Evolutionary conservation across 2,329 filamentous ascomycete genomes (phyloP), one percentile per base, ranked within the genome.

Genomic region (Cladosporium sp.): DNA sequence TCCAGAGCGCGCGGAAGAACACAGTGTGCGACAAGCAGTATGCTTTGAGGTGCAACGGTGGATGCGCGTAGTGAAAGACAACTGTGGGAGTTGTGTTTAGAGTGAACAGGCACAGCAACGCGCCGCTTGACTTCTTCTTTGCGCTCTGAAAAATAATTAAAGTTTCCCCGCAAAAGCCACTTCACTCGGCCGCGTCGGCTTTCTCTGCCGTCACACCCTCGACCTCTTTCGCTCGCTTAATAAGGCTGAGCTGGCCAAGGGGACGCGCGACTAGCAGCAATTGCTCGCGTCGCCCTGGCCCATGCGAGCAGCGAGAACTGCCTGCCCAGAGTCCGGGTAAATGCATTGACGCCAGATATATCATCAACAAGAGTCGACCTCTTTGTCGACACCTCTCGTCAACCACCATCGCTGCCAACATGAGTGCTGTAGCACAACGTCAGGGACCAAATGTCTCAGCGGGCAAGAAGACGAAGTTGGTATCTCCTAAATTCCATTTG

Each of bases 291-390:
- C 56, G n/a, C 21, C 40, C 40, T 46, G 40, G 40, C 40, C 40
- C 40, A 46, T 59, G 56, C 37, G 26, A 29, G 56, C 37, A 7
- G 12, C 28, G 33, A 35, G 55, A 50, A 26, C 23, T 26, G 57
- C 12, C 12, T 37, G 60, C 29, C 46, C 46, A 62, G 31, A 40
- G 46, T 53, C 60, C 60, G 60, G 60, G 21, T 62, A 62, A 62
- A 62, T 62, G 60, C 60, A 4, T 44, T 28, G 49, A 55, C 49
- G 60, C 60, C 60, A 62, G 46, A 40, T 62, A 62, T 62, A 62
- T 62, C 44, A 60, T 18, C 26, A 33, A 11, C 10, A 26, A 40
- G 55, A 26, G 33, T 21, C 21, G 14, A 33, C 55, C 31, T 23
- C 31, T 57, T 5, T 1, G 55, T 57, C n/a, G n/a, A 37, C 31